phyloP scores from a whole-genome alignment of 768 basidiomycete genomes.

The Amanita pseudoporphyria region DNA sequence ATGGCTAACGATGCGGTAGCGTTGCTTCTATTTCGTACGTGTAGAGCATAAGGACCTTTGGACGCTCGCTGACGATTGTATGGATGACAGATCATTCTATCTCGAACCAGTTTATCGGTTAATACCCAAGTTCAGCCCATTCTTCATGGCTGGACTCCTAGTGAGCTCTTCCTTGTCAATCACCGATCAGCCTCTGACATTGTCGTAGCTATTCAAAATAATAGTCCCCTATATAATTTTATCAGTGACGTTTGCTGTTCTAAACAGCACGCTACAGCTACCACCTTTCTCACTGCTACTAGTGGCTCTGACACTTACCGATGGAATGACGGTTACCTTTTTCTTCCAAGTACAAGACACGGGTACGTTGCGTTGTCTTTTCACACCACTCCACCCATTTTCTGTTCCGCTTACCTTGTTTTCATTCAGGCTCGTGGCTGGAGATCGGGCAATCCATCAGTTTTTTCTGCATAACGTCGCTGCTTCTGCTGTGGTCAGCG shows the following conservation, averaged over 20 bases:
- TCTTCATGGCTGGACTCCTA: conserved; percentile 68
- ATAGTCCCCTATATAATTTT: conserved; percentile 73
- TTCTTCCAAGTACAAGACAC: conserved; percentile 80
- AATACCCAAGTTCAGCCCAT: conserved; percentile 78
- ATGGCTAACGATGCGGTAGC: conserved; percentile 24
- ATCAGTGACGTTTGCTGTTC: conserved; percentile 54
- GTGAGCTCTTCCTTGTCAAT: conserved; percentile 25
- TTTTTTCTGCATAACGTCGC: conserved; percentile 78
- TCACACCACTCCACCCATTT: conserved; percentile 5
- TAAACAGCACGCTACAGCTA: conserved; percentile 57
- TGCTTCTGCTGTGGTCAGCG: conserved; percentile 71
- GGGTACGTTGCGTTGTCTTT: conserved; percentile 26
- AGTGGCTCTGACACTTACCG: conserved; percentile 64
- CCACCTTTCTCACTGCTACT: conserved; percentile 79
- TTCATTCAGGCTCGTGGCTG: conserved; percentile 62
- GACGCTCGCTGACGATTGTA: background rate
- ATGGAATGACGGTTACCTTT: conserved; percentile 77
- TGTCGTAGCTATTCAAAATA: conserved; percentile 66
- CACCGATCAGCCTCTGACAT: background rate
- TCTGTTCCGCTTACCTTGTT: background rate
- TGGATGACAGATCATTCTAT: conserved; percentile 57
- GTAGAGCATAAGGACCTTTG: background rate
- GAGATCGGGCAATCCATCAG: conserved; percentile 86
- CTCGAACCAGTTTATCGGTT: conserved; percentile 82
- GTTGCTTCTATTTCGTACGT: conserved; percentile 78